Evolutionary conservation across 805 yeast species (phyloP), one percentile per base, ranked within the genome.

Genomic region (Kazachstania viticola): DNA sequence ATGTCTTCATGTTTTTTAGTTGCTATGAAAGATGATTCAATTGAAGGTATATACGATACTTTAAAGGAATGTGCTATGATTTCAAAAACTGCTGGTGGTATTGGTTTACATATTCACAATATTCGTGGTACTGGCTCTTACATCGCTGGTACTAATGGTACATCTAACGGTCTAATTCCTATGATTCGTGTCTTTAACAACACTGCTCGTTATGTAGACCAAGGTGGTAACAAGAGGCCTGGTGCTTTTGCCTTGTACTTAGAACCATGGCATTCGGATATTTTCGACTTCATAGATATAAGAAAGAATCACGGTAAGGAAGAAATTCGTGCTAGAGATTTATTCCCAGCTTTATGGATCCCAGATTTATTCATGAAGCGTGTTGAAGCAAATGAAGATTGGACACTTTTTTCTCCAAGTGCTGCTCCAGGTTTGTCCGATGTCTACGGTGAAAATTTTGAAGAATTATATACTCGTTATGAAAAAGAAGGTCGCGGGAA

Each of bases 151-250:
- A 75, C 95, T 5, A 83, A 83, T 53, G 97, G 96, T 26, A 73
- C 80, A 2, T 84, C 95, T 1, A 83, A 75, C 47, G 97, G 97
- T 17, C 60, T 87, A 26, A 78, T 87, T 18, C 97, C 97, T 8
- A 85, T 87, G 95, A 61, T 88, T 17, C 71, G 94, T 38, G 96
- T 88, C 5, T 87, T 78, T 61, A 88, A 87, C 62, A 80, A 83
- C 56, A 85, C 96, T 12, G 95, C 97, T 7, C 71, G 95, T 42
- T 88, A 87, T 50, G 96, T 87, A 15, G 96, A 87, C 51, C 97
- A 87, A 65, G 97, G 97, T 36, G 96, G 96, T 30, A 88, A 87
- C 59, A 87, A 87, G 58, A 67, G 97, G 46, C 97, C 97, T 0
- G 96, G 96, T 34, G 97, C 97, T 2, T 80, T 87, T 58, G 94